Percentiles rank a stretch among this genome's conserved stretches.
Evolutionary conservation across 192 early-diverging fungal species (phyloP).

Genomic region (Umbelopsis ramanniana): DNA sequence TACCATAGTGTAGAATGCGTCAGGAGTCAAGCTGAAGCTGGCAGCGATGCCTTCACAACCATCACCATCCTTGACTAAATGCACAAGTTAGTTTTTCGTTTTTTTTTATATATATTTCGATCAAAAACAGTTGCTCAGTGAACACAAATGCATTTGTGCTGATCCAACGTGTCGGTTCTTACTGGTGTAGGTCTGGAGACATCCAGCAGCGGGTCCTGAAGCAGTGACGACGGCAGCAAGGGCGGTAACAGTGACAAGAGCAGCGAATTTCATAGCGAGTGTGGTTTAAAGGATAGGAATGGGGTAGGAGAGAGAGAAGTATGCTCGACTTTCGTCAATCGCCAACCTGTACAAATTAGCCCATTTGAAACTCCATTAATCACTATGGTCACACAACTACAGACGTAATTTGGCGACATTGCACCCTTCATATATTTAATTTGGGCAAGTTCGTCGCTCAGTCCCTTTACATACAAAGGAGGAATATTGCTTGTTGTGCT

Average conservation of each 20-base stretch:
- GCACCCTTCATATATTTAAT: no score
- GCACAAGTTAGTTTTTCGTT: neutral
- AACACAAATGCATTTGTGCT: neutral
- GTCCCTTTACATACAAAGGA: no score
- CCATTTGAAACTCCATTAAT: conserved; percentile 4
- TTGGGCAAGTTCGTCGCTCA: no score
- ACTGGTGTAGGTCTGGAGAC: conserved; percentile 25
- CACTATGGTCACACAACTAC: neutral
- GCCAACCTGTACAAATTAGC: neutral
- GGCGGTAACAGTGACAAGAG: neutral
- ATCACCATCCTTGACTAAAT: conserved; percentile 18
- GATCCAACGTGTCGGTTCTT: neutral
- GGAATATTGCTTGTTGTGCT: no score
- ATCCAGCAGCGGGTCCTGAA: conserved; percentile 19
- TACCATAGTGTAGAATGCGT: conserved; percentile 30
- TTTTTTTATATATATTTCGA: no score
- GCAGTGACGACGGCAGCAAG: conserved; percentile 3
- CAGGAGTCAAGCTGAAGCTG: conserved; percentile 17
- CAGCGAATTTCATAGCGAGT: neutral
- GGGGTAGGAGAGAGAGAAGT: conserved; percentile 1
- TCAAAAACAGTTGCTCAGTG: no score
- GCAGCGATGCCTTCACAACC: conserved; percentile 23
- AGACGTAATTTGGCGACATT: neutral
- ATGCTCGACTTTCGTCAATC: neutral
- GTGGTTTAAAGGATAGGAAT: conserved; percentile 3